Evolutionary conservation across 2,329 filamentous ascomycete species (phyloP).

Genomic region (Graphium sp.): DNA sequence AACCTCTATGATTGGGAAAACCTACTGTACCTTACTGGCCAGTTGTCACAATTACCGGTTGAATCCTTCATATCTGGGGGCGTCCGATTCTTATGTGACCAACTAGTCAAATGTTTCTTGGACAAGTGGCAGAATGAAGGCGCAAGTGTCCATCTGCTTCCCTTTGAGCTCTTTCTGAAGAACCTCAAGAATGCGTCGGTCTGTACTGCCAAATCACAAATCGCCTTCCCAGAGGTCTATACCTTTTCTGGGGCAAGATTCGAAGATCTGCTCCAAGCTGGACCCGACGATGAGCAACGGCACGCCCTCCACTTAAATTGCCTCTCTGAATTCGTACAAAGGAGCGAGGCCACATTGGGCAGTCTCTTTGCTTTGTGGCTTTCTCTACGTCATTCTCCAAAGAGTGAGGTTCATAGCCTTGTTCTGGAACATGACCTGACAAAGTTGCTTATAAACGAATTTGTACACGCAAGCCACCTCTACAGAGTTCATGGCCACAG

Average conservation of each 20-base stretch:
- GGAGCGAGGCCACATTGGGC: constrained; percentile 48
- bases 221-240: constrained; percentile 45
- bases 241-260: constrained; percentile 46
- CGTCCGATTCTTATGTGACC: constrained; percentile 45
- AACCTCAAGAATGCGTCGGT: constrained; percentile 57
- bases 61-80: constrained; percentile 37
- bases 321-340: constrained; percentile 47
- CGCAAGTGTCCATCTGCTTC: constrained; percentile 18
- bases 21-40: constrained; percentile 52
- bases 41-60: constrained; percentile 48
- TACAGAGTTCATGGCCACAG: constrained; percentile 13
- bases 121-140: constrained; percentile 22
- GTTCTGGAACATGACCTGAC: constrained; percentile 45
- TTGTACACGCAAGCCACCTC: constrained; percentile 34
- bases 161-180: constrained; percentile 40
- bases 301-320: constrained; percentile 48
- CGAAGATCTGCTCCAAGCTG: constrained; percentile 36
- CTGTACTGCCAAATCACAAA: constrained; percentile 30
- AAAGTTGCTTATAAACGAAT: constrained; percentile 43
- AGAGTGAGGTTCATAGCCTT: constrained; percentile 36
- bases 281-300: constrained; percentile 36
- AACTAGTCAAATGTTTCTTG: constrained; percentile 31
- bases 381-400: constrained; percentile 26
- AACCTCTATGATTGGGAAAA: constrained; percentile 28
- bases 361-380: constrained; percentile 50